Percentiles rank a stretch among this genome's conserved stretches.
These are phyloP conservation scores for Typha latifolia DNA, from an alignment of 176 grass and related monocot genomes.

Conservation along the genomic window DNA sequence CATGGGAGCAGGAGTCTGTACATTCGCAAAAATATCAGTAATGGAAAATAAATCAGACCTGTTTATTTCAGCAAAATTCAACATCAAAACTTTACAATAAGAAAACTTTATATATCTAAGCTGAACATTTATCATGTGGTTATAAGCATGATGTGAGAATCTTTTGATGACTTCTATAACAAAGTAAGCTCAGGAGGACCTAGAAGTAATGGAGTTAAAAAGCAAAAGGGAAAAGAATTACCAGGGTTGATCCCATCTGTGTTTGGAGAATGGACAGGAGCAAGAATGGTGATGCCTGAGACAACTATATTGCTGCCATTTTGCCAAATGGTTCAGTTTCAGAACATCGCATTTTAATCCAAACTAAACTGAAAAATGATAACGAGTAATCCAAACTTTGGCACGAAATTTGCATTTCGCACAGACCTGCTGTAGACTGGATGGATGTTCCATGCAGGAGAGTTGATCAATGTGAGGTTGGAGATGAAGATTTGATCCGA, in stretches of 20 bases:
- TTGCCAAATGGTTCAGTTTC: neutral
- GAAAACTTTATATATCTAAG: no score
- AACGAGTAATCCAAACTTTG: neutral
- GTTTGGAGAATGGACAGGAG: conserved; percentile 68
- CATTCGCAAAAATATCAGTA: neutral
- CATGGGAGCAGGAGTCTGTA: conserved; percentile 69
- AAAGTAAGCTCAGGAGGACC: no score
- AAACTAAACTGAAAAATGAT: neutral
- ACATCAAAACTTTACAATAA: no score
- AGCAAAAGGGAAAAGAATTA: neutral
- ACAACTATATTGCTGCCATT: conserved; percentile 54
- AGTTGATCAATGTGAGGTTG: conserved; percentile 78
- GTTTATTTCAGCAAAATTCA: neutral
- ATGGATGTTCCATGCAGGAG: conserved; percentile 91
- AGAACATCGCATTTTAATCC: neutral
- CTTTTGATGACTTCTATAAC: no score
- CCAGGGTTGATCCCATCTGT: conserved; percentile 93
- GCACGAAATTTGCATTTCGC: neutral
- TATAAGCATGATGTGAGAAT: no score
- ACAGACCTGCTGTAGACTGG: conserved; percentile 72
- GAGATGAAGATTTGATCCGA: conserved; percentile 55
- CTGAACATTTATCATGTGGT: no score
- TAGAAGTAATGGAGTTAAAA: no score
- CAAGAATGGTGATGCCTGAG: conserved; percentile 65
- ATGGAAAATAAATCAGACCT: neutral